Evolutionary conservation across 2,329 filamentous ascomycete genomes (phyloP), one percentile per base, ranked within the genome.

Genomic region (Cryphonectria radicalis): DNA sequence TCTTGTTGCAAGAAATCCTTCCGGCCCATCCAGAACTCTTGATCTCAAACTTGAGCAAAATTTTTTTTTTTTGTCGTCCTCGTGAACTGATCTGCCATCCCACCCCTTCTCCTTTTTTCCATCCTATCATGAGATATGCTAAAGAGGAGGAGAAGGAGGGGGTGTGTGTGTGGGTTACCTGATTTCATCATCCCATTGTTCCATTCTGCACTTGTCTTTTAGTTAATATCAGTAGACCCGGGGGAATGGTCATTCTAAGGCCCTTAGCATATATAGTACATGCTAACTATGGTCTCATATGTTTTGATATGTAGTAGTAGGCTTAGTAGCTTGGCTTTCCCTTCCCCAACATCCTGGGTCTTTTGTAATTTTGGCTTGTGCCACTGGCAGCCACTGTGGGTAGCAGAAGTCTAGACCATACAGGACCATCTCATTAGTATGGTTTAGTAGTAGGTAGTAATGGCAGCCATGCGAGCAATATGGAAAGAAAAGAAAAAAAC

Each of bases 71-170:
- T 57, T 2, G 13, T 57, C 53, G 10, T 57, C 53, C 53, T 57
- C 53, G 53, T 57, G 53, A 57, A 17, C 53, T 50, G 46, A n/a
- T 50, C 46, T 50, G 22, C 46, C 46, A 22, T 13, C 53, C 53
- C 50, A 55, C n/a, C 50, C 63, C 63, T 68, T 68, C 60, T 64
- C 46, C 60, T 50, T 50, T 14, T n/a, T 62, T 46, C 14, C 65
- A 14, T 68, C 60, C 70, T 62, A 65, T 69, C 64, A 68, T 42
- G 28, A 60, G 46, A 28, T 46, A 55, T 50, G n/a, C 13, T n/a
- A 6, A 32, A 25, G 6, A 59, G 4, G 55, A 53, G 37, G 10
- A 11, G 37, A 7, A 11, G 10, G 10, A 11, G 37, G 37, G 37
- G 37, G 43, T 19, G 19, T 6, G 19, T 6, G 17, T 22, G 46